Base-by-base conservation (phyloP, 148 eudicot genomes). In the Chenopodium album region DNA sequence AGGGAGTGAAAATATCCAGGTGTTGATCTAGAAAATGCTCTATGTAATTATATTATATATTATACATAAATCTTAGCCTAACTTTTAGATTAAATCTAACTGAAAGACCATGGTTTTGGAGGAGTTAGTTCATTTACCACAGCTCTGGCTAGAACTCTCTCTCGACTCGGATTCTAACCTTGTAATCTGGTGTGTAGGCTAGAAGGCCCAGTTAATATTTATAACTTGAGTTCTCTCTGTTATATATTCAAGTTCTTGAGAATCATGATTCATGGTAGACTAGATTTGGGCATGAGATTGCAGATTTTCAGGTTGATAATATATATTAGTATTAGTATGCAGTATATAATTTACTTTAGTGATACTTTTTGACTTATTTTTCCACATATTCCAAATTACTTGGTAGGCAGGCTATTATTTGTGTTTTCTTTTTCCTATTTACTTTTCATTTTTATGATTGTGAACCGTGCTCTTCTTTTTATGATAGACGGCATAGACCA, bases 81-180 rank as follows among this genome's bases (percentile, higher is more conserved):
- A 85, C 87, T 66, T 77, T 77, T 80, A 84, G 86, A 80, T 77
- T 1, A 77, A 71, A 34, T 64, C 86, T 80, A 84, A 84, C 86
- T 84, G 71, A 60, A 29, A 69, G 50, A 48, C 31, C 77, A 37
- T 26, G 28, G 54, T 65, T 59, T 37, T 28, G 63, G 79, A 76
- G 80, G 83, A 80, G 77, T 84, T 76, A 80, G 77, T 84, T 76
- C 59, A 17, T 80, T 73, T 12, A 31, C 76, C 44, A 20, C 19
- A 71, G 71, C 80, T 70, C 80, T 70, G 75, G 83, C 29, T 59
- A 64, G 76, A 76, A 71, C 73, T 80, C 67, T 17, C 48, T 75
- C 76, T 71, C 64, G 2, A 37, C 22, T 46, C 28, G 69, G 80
- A 62, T 76, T 66, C 87, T 85, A 81, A 85, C 87, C 87, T 66